Base-by-base conservation (phyloP, 2,329 filamentous ascomycete genomes). In the Epicoccum sorghinum region DNA sequence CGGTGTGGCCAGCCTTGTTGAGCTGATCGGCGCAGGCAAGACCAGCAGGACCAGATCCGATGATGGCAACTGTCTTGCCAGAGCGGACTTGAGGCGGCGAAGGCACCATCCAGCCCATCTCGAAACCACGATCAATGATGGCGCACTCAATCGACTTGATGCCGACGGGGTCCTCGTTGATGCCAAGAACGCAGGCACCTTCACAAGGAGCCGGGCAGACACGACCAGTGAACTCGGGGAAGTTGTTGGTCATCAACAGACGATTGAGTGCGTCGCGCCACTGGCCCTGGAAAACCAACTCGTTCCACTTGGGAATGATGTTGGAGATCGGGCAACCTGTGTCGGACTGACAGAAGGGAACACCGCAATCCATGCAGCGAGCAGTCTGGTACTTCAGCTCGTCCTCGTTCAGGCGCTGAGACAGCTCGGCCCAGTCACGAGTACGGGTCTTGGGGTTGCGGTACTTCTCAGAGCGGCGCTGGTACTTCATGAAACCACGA, bases 71-170 rank as follows among this genome's bases (percentile, higher is more conserved):
- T 39, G 81, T 93, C 84, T 96, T 96, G 73, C 92, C 92, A 58
- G 89, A 95, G 61, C 93, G 91, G 58, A 86, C 83, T 74, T 88
- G 77, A 4, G 93, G 93, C 47, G 89, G 89, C 4, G 80, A 81
- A 60, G 93, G 93, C 18, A 96, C 81, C 90, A 98, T 96, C 93
- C 93, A 98, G 60, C 93, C 93, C 91, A 90, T 96, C 75, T 97
- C 93, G 71, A 97, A 98, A 41, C 93, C 93, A 62, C 93, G 91
- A 72, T 98, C 93, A 64, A 98, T 97, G 72, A 98, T 97, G 58
- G 93, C 93, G 73, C 93, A 97, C 75, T 98, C 93, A 59, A 98
- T 96, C 0, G 91, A 96, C 82, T 98, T 98, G 83, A 98, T 98
- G 62, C 93, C 93, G 35, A 98, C 93, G 4, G 93, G 93, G 65